These are phyloP conservation scores for Plenodomus biglobosus DNA, from an alignment of 2,329 filamentous ascomycete species.

Conservation along the genomic window DNA sequence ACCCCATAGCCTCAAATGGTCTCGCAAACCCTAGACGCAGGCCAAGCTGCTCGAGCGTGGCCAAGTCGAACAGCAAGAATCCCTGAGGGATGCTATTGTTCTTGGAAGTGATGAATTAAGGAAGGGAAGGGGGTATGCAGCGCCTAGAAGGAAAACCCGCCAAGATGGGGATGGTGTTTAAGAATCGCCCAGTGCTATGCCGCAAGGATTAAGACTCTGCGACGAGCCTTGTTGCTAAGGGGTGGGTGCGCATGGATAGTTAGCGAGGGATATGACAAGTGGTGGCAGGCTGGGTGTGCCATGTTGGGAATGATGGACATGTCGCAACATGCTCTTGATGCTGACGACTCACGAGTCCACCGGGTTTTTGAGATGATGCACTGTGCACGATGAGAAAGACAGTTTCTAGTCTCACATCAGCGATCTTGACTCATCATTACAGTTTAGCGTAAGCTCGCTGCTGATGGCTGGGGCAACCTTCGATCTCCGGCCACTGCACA, in stretches of 20 bases:
- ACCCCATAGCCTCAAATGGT: not conserved
- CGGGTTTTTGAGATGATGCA: no score
- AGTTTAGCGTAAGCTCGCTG: not conserved
- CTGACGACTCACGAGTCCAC: not conserved
- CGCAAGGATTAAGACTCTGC: conserved; percentile 22
- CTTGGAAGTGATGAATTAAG: conserved; percentile 13
- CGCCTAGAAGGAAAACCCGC: conserved; percentile 10
- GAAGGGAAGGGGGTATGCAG: conserved; percentile 9
- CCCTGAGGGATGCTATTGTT: conserved; percentile 9
- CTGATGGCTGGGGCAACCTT: not conserved
- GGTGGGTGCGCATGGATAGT: not conserved
- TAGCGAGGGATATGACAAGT: not conserved
- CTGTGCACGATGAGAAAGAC: not conserved
- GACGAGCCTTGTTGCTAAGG: conserved; percentile 9
- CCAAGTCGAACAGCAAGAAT: conserved; percentile 32
- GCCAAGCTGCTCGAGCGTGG: conserved; percentile 22
- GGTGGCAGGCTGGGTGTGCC: not conserved
- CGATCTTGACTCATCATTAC: not conserved
- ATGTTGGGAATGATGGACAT: not conserved
- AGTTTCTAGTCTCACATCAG: not conserved
- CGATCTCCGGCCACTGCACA: not conserved
- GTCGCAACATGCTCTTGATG: not conserved
- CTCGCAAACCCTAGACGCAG: conserved; percentile 12
- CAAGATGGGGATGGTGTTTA: conserved; percentile 15
- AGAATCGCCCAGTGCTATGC: conserved; percentile 13